Percentiles rank a stretch among this genome's conserved stretches.
phyloP scores from a whole-genome alignment of 495 filamentous ascomycete genomes.

The Daldinia decipiens region DNA sequence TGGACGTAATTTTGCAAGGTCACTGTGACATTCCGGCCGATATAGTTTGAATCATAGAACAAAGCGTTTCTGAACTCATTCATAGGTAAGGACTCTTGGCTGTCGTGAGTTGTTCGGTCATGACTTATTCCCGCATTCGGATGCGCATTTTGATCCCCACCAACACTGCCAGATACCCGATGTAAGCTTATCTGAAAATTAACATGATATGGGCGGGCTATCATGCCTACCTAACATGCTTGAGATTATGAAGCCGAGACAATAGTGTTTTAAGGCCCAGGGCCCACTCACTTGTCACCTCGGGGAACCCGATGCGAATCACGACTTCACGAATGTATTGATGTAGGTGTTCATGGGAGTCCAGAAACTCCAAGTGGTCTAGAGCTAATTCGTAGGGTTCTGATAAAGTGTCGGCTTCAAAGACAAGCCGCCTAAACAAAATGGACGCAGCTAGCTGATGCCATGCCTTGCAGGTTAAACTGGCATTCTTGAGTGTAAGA shows the following conservation, averaged over 20 bases:
- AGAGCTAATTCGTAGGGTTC: background rate
- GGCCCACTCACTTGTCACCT: background rate
- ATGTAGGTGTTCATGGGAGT: background rate
- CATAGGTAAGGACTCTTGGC: background rate
- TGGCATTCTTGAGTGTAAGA: background rate
- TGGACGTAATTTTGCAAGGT: background rate
- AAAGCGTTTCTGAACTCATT: background rate
- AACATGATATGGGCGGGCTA: background rate
- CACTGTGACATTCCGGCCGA: background rate
- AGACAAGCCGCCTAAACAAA: background rate
- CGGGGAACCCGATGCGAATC: background rate
- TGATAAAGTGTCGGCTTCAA: background rate
- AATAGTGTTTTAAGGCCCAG: background rate
- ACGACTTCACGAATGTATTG: conserved; percentile 1
- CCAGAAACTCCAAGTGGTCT: background rate
- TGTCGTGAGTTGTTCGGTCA: background rate
- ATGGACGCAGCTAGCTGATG: background rate
- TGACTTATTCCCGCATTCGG: background rate
- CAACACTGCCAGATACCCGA: background rate
- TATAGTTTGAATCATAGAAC: background rate
- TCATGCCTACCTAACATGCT: background rate
- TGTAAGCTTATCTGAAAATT: background rate
- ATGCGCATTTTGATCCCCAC: conserved; percentile 1
- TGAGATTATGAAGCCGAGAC: background rate
- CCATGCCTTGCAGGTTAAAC: conserved; percentile 4